These are phyloP conservation scores for Boletus vermiculosoides DNA, from an alignment of 768 basidiomycete species.

Conservation along the genomic window DNA sequence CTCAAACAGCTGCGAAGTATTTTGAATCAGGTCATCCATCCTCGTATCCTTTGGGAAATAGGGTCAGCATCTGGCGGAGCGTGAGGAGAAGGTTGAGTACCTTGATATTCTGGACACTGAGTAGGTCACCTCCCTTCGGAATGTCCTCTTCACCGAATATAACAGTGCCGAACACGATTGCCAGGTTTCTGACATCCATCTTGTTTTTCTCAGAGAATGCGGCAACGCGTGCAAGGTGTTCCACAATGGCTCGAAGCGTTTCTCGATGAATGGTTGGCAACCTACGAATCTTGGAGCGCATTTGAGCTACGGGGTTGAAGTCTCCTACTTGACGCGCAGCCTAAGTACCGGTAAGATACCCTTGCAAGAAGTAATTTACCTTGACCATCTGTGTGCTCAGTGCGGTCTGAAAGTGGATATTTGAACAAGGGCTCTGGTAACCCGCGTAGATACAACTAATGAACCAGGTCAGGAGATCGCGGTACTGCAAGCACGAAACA, in stretches of 20 bases:
- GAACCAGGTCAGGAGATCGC: background rate
- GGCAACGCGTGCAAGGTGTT: slow-evolving; percentile 77
- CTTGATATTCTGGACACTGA: slow-evolving; percentile 75
- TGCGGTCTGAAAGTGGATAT: slow-evolving; percentile 74
- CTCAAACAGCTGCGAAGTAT: slow-evolving; percentile 62
- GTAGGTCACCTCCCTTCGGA: slow-evolving; percentile 71
- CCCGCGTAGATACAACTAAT: slow-evolving; percentile 76
- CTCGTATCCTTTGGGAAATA: slow-evolving; percentile 51
- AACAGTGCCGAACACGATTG: slow-evolving; percentile 85
- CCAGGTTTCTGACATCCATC: slow-evolving; percentile 92
- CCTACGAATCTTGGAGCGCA: slow-evolving; percentile 84
- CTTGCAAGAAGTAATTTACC: slow-evolving; percentile 41
- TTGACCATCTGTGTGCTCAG: slow-evolving; percentile 75
- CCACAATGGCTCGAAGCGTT: slow-evolving; percentile 74
- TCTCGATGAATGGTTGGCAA: slow-evolving; percentile 83
- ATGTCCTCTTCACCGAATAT: slow-evolving; percentile 93
- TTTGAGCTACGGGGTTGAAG: slow-evolving; percentile 59
- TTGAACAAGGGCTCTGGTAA: slow-evolving; percentile 89
- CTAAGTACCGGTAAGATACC: background rate
- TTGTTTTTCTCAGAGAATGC: slow-evolving; percentile 73
- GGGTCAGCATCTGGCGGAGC: slow-evolving; percentile 34
- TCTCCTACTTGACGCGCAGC: slow-evolving; percentile 57
- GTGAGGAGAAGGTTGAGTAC: slow-evolving; percentile 37
- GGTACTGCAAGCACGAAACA: background rate
- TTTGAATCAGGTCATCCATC: slow-evolving; percentile 83